Base-by-base conservation (phyloP, 2,329 filamentous ascomycete genomes). In the Aspergillus eucalypticola region DNA sequence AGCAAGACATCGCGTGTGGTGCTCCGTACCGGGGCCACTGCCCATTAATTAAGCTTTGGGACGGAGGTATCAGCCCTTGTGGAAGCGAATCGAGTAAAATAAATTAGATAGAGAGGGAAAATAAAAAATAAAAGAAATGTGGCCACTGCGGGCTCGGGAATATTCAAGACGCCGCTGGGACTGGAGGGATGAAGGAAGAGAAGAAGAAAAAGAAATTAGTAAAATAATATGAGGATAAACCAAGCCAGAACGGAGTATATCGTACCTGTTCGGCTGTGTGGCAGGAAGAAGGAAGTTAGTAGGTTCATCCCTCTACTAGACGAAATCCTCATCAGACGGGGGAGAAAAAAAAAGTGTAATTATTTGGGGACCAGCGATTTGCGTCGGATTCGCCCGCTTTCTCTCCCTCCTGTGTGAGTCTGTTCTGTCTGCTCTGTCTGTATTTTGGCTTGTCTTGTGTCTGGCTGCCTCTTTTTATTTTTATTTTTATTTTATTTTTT, bases 1-100 rank as follows among this genome's bases (percentile, higher is more conserved):
- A 23, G 59, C 44, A 59, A 60, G 50, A 56, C 58, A 44, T 62
- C 55, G 52, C 59, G 58, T 59, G 60, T 44, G 17, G 21, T 35
- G 41, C 23, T n/a, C 23, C 15, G 46, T 62, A 60, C 60, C 64
- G 57, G 60, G 54, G 11, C 61, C 59, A 61, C 59, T 60, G 58
- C 61, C 59, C 62, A 66, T 67, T 60, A 63, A 67, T 67, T 69
- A 69, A 69, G 67, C 67, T 69, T 69, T 64, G 59, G 56, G 51
- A 62, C 60, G 66, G 67, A 64, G 60, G 62, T 64, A 63, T 64
- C 65, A 64, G 60, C 58, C 64, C 60, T 61, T 64, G 61, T 64
- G 56, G 51, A 64, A 62, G 57, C 59, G 58, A 62, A 61, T 62
- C 57, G 57, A 62, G 32, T 35, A 35, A 15, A 35, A 35, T 35